Evolutionary conservation across 2,329 filamentous ascomycete species (phyloP).

Genomic region (Fusarium incarnatum): DNA sequence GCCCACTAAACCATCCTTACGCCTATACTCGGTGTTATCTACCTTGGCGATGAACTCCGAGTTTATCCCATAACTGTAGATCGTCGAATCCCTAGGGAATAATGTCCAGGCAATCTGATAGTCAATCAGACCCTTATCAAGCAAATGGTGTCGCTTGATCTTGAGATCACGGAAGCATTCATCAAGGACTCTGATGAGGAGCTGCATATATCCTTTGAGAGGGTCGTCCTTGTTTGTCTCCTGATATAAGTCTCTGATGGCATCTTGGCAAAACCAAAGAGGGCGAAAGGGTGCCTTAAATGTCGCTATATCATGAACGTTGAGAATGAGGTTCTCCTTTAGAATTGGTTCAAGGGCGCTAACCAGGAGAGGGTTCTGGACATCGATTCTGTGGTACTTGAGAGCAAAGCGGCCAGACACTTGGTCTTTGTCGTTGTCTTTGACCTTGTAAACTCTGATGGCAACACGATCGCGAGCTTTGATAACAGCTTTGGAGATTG

Average conservation of each 20-base stretch:
- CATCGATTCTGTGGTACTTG: slow-evolving; percentile 55
- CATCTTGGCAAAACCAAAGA: slow-evolving; percentile 59
- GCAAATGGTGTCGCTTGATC: slow-evolving; percentile 52
- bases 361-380: slow-evolving; percentile 58
- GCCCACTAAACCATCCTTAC: slow-evolving; percentile 6
- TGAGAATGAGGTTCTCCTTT: slow-evolving; percentile 55
- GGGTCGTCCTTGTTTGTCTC: slow-evolving; percentile 42
- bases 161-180: slow-evolving; percentile 58
- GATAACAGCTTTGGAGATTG: slow-evolving; percentile 54
- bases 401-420: slow-evolving; percentile 54
- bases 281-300: slow-evolving; percentile 57
- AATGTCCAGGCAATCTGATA: slow-evolving; percentile 59
- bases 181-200: slow-evolving; percentile 56
- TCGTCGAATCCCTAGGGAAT: slow-evolving; percentile 54
- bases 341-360: slow-evolving; percentile 58
- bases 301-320: slow-evolving; percentile 50
- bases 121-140: slow-evolving; percentile 53
- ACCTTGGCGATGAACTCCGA: slow-evolving; percentile 58
- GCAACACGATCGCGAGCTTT: slow-evolving; percentile 55
- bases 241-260: slow-evolving; percentile 52
- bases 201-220: slow-evolving; percentile 54
- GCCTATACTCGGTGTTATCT: slow-evolving; percentile 49
- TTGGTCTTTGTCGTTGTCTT: slow-evolving; percentile 55
- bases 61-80: slow-evolving; percentile 55
- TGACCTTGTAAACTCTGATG: slow-evolving; percentile 61